Evolutionary conservation across 805 yeast species (phyloP), one percentile per base, ranked within the genome.

Genomic region (Cyberlindnera meyerae): DNA sequence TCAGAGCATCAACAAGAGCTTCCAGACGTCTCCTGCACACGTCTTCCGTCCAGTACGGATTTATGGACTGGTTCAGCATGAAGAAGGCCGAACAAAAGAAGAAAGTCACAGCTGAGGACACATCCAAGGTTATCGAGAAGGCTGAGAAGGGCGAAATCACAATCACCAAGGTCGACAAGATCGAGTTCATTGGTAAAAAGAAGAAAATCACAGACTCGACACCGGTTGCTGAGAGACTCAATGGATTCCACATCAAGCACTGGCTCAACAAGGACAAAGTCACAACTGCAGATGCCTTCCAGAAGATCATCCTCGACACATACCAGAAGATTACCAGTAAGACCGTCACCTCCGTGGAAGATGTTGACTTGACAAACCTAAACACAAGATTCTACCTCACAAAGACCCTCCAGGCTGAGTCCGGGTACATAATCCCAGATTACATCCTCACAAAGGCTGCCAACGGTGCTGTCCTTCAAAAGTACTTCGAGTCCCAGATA

Each of bases 361-460:
- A 57, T 6, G 30, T 44, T 11, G 33, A 34, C n/a, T 31, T 57
- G 16, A 44, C 48, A 11, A 48, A 61, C 46, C 47, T 66, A 26
- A 39, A 46, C n/a, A 34, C 52, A 5, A 63, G 65, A 40, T 66
- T 66, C 40, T 48, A 55, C n/a, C 52, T 62, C 34, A 49, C 63
- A 5, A 60, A 56, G 36, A 24, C 35, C 15, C 34, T 66, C 12
- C 72, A 66, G 47, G 35, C 58, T 8, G 36, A 53, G 21, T 54
- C 70, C 14, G 72, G 72, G 13, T 53, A 54, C 36, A 25, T 57
- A 18, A 55, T 66, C 12, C 63, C 72, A 15, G 72, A 66, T 41
- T 58, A 49, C 33, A 45, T 54, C 21, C 37, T 65, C 7, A 62
- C 69, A 3, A 48, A 53, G 25, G 44, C 63, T 11, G 37, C 41